phyloP scores from a whole-genome alignment of 139 green algal genomes.

The Auxenochlorella protothecoides region DNA sequence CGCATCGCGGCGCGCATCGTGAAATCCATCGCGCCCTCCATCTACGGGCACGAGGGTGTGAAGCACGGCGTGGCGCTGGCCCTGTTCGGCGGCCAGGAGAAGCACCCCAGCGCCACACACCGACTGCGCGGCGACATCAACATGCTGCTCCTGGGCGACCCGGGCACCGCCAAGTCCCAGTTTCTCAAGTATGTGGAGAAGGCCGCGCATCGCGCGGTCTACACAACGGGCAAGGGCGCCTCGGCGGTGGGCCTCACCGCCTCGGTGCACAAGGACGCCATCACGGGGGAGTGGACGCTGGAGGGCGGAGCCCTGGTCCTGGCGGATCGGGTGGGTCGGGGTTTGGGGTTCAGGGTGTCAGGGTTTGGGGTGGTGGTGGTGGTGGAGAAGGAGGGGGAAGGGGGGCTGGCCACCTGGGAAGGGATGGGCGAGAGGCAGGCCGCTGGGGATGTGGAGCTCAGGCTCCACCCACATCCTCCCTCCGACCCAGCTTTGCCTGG shows the following conservation, averaged over 20 bases:
- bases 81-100: constrained; percentile 87
- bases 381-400: background rate
- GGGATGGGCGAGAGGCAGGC: too few species aligned
- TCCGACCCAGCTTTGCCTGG: too few species aligned
- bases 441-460: too few species aligned
- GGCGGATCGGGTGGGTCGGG: constrained; percentile 63
- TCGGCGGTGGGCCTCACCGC: constrained; percentile 94
- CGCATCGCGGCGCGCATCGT: constrained; percentile 76
- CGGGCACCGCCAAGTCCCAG: constrained; percentile 88
- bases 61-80: constrained; percentile 89
- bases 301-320: constrained; percentile 97
- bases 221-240: constrained; percentile 97
- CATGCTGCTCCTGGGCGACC: constrained; percentile 94
- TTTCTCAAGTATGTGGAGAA: constrained; percentile 99
- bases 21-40: constrained; percentile 93
- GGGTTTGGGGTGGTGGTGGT: background rate
- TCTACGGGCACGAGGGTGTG: constrained; percentile 97
- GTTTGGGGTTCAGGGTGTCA: background rate
- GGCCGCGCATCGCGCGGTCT: constrained; percentile 81
- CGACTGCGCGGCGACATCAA: constrained; percentile 95
- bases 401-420: too few species aligned
- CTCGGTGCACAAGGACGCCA: constrained; percentile 83
- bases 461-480: too few species aligned
- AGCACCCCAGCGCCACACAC: constrained; percentile 55
- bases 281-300: constrained; percentile 95